Evolutionary conservation across 192 early-diverging fungal genomes (phyloP).

Genomic region (Backusella sp.): DNA sequence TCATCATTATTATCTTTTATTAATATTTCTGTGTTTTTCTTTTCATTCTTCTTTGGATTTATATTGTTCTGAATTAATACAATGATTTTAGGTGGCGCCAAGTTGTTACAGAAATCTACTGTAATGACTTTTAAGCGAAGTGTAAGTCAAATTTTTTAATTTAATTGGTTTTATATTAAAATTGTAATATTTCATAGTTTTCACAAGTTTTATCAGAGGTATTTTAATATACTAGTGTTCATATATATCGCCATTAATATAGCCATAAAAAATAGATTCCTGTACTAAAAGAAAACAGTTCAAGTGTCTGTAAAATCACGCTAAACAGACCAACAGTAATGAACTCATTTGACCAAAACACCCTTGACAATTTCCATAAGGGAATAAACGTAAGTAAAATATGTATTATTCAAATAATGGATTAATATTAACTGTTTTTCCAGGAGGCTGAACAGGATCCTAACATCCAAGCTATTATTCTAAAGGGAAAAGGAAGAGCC

Average conservation of each 20-base stretch:
- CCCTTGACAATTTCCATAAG: neutral
- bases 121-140: neutral
- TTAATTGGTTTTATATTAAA: neutral
- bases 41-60: too few relatives aligned
- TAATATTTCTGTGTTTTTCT: too few relatives aligned
- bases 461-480: neutral
- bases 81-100: too few relatives aligned
- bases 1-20: too few relatives aligned
- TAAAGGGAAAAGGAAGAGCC: neutral
- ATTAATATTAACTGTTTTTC: neutral
- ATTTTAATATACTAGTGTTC: neutral
- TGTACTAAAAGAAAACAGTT: neutral
- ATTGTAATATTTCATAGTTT: neutral
- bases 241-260: neutral
- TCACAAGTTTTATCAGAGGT: neutral
- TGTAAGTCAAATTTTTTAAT: neutral
- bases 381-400: neutral
- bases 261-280: neutral
- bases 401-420: neutral
- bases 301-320: neutral
- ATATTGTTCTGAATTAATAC: too few relatives aligned
- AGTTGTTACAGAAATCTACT: too few relatives aligned
- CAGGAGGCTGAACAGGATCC: neutral
- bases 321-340: neutral
- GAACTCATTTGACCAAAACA: neutral